Percentiles rank a stretch among this genome's conserved stretches.
Conservation (phyloP, 2,329 filamentous ascomycete genomes). For the Ophiostoma piceae region DNA sequence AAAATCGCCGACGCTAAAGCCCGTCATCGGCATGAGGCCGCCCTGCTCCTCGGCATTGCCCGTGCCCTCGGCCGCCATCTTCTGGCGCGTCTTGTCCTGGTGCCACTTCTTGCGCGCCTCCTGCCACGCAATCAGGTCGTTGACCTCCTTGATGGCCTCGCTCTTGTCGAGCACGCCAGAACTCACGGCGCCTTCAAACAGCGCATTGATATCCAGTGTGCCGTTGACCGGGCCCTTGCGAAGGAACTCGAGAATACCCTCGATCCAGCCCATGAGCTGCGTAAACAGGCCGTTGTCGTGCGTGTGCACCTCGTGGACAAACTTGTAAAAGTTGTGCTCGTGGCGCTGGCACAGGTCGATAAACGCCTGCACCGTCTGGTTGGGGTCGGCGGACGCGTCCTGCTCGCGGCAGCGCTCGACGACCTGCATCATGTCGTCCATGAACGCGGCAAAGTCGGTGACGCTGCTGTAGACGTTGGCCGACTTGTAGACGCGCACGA, state of each 20-base stretch:
- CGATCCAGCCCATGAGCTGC: conserved; percentile 94
- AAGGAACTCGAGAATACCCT: conserved; percentile 89
- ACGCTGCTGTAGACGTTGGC: conserved; percentile 97
- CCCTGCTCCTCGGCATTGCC: conserved; percentile 38
- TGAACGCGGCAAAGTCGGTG: conserved; percentile 89
- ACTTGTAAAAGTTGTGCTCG: conserved; percentile 97
- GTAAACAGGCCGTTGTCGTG: conserved; percentile 97
- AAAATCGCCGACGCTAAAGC: conserved; percentile 79
- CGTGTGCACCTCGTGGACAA: conserved; percentile 93
- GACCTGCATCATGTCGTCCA: conserved; percentile 82
- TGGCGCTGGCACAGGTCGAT: conserved; percentile 94
- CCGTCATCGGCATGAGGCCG: conserved; percentile 35
- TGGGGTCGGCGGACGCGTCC: conserved; percentile 90
- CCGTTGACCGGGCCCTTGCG: conserved; percentile 79
- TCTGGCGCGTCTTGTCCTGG: conserved; percentile 92
- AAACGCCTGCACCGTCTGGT: conserved; percentile 96
- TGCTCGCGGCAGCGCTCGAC: conserved; percentile 61
- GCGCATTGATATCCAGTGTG: conserved; percentile 86
- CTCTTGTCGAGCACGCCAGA: conserved; percentile 63
- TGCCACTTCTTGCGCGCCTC: conserved; percentile 97
- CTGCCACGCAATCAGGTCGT: conserved; percentile 86
- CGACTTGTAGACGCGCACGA: conserved; percentile 96
- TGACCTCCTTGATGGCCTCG: conserved; percentile 72
- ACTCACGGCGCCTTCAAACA: conserved; percentile 75
- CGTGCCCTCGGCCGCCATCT: conserved; percentile 85